These are phyloP conservation scores for Schizophyllum commune DNA, from an alignment of 1,284 basidiomycete species.

Conservation along the genomic window DNA sequence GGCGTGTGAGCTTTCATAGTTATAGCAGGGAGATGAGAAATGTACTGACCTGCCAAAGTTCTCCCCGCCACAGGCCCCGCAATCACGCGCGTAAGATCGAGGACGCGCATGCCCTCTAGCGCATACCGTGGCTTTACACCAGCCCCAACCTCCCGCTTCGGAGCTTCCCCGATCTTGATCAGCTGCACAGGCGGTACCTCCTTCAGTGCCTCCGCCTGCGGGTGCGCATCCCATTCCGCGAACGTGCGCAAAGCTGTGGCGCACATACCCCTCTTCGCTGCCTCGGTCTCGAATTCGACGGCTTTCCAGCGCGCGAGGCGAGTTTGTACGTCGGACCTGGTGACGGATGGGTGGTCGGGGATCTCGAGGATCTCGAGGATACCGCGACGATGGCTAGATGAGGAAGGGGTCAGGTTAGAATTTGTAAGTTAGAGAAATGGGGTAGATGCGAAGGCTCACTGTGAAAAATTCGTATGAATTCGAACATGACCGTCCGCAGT, in stretches of 20 bases:
- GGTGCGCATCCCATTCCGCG: slow-evolving; percentile 41
- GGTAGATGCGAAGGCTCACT: slow-evolving; percentile 28
- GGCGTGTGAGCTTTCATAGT: background rate
- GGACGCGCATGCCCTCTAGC: slow-evolving; percentile 41
- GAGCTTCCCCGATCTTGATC: slow-evolving; percentile 41
- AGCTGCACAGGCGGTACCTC: slow-evolving; percentile 36
- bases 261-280: slow-evolving; percentile 40
- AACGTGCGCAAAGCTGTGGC: slow-evolving; percentile 46
- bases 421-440: background rate
- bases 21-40: background rate
- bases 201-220: slow-evolving; percentile 28
- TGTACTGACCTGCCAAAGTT: slow-evolving; percentile 41
- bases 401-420: background rate
- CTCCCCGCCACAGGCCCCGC: slow-evolving; percentile 52
- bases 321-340: slow-evolving; percentile 30
- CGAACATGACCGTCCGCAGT: slow-evolving; percentile 47
- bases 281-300: slow-evolving; percentile 43
- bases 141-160: slow-evolving; percentile 21
- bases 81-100: slow-evolving; percentile 54
- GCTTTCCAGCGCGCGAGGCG: slow-evolving; percentile 39
- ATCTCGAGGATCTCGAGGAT: slow-evolving; percentile 35
- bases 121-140: slow-evolving; percentile 19
- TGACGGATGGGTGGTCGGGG: slow-evolving; percentile 23
- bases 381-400: slow-evolving; percentile 44
- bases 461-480: slow-evolving; percentile 59